Percentiles rank a stretch among this genome's conserved stretches.
phyloP scores from a whole-genome alignment of 768 basidiomycete genomes.

The Lentinula aciculospora region DNA sequence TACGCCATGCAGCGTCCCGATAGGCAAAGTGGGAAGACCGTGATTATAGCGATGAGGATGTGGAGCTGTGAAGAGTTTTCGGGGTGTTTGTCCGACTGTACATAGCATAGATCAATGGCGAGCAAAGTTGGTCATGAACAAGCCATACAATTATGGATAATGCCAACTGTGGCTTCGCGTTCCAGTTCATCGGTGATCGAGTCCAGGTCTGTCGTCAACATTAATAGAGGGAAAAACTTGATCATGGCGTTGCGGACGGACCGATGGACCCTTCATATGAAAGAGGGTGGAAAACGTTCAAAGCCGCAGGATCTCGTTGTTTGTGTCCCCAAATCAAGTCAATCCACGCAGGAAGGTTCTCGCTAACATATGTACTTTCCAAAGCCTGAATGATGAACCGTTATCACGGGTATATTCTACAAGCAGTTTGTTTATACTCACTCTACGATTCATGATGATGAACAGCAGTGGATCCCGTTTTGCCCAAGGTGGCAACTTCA shows the following conservation, averaged over 20 bases:
- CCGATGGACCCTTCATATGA: conserved; percentile 91
- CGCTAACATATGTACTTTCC: conserved; percentile 84
- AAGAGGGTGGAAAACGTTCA: conserved; percentile 89
- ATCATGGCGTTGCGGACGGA: conserved; percentile 20
- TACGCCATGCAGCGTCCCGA: conserved; percentile 67
- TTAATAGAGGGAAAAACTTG: not conserved
- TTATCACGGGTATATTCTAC: not conserved
- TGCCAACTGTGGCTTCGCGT: conserved; percentile 88
- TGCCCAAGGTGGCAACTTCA: conserved; percentile 90
- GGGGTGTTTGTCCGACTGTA: conserved; percentile 86
- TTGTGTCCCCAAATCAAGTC: conserved; percentile 91
- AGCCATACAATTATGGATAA: conserved; percentile 84
- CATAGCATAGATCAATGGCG: no score
- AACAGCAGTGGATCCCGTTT: conserved; percentile 80
- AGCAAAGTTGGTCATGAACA: no score
- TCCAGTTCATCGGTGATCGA: conserved; percentile 81
- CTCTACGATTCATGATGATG: conserved; percentile 69
- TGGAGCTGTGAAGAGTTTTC: conserved; percentile 70
- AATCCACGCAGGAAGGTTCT: conserved; percentile 83
- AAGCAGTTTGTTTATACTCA: conserved; percentile 22
- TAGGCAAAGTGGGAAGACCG: conserved; percentile 67
- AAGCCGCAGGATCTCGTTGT: conserved; percentile 68
- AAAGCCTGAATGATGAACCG: conserved; percentile 49
- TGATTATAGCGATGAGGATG: conserved; percentile 75
- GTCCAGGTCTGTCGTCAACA: conserved; percentile 62